Evolutionary conservation across 78 protist species (phyloP), one percentile per base, ranked within the genome.

Genomic region (Speleostelium caveatum): DNA sequence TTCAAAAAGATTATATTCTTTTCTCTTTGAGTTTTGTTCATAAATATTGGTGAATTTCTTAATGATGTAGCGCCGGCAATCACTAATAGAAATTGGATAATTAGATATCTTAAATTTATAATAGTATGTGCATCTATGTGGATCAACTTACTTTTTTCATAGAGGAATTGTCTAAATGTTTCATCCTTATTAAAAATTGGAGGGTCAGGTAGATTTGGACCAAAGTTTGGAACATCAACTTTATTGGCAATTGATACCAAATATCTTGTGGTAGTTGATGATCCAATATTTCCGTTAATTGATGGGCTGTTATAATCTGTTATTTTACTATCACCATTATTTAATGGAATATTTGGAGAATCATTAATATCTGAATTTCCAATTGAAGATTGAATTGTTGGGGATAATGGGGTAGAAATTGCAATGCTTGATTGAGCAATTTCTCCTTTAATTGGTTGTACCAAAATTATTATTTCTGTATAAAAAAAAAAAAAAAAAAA

Each of bases 121-220:
- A 69, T 69, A 69, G n/a, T 41, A 67, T 7, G 10, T 71, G 49
- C 76, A 51, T 71, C n/a, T 14, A 45, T 45, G 10, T 45, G 53
- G 53, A 45, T 14, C 10, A 45, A 33, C 16, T 72, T 58, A 79
- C 87, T 53, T 41, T 88, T 88, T 30, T 88, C 78, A 62, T 39
- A 53, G 10, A 88, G 53, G 77, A 88, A 88, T 24, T 75, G 42
- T 75, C 86, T 73, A 26, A 88, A 88, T 24, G 42, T 28, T 17
- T 61, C 75, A 66, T 91, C 95, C 41, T 63, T 76, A 5, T 91
- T 62, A 38, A 91, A 91, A 8, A 78, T 60, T 17, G 90, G 87
- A 38, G 95, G 66, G 61, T 65, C 49, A 12, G 88, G 95, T 41
- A 91, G 39, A 12, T 63, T 45, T 33, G 95, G 89, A 17, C 76